phyloP scores from a whole-genome alignment of 2,329 filamentous ascomycete species.

The Aspergillus fumigatiaffinis region DNA sequence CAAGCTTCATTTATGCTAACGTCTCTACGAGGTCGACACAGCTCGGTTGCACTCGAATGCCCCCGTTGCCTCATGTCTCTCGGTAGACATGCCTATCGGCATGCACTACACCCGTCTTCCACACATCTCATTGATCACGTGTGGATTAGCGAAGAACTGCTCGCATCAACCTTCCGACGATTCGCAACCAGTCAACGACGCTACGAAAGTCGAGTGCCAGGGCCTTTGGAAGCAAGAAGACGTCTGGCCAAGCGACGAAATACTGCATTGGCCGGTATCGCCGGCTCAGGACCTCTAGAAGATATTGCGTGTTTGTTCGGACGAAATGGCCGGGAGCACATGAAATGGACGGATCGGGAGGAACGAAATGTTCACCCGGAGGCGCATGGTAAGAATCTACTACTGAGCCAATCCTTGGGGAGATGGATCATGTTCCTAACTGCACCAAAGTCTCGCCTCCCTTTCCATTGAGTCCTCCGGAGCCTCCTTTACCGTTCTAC shows the following conservation, averaged over 20 bases:
- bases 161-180: conserved; percentile 47
- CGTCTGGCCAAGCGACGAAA: conserved; percentile 55
- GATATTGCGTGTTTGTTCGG: conserved; percentile 43
- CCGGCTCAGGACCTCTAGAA: conserved; percentile 23
- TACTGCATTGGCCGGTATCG: conserved; percentile 43
- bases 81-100: conserved; percentile 40
- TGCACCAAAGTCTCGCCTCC: conserved; percentile 14
- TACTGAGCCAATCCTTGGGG: background rate
- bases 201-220: conserved; percentile 59
- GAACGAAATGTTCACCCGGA: conserved; percentile 22
- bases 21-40: conserved; percentile 6
- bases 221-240: conserved; percentile 59
- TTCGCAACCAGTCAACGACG: conserved; percentile 46
- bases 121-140: conserved; percentile 31
- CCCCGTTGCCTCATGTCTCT: conserved; percentile 36
- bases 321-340: conserved; percentile 35
- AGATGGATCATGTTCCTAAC: background rate
- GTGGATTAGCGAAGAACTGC: conserved; percentile 46
- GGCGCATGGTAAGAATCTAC: conserved; percentile 20
- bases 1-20: conserved; percentile 5
- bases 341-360: conserved; percentile 31
- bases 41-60: conserved; percentile 21
- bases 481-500: conserved; percentile 17
- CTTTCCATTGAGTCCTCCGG: conserved; percentile 15
- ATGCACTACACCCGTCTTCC: conserved; percentile 30